A percentile compares a stretch with the other conserved stretches of the same genome.
These are phyloP conservation scores for Tetrapyrgos nigripes DNA, from an alignment of 1,284 basidiomycete genomes.

Conservation along the genomic window DNA sequence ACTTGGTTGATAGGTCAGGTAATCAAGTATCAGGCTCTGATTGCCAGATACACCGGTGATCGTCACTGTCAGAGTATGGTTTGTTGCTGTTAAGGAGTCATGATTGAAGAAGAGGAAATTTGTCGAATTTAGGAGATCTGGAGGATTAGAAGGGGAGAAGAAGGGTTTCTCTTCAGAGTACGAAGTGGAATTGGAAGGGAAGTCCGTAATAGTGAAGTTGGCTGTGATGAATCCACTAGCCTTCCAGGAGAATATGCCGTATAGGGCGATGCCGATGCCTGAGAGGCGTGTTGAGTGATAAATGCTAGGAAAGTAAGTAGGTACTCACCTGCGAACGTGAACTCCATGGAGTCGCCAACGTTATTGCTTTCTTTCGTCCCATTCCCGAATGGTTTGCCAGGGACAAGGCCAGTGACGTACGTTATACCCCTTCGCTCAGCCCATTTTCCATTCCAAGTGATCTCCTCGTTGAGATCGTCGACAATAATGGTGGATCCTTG, in stretches of 20 bases:
- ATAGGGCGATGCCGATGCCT: slow-evolving; percentile 6
- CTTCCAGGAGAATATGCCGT: slow-evolving; percentile 6
- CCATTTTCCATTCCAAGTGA: slow-evolving; percentile 1
- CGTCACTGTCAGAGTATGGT: slow-evolving; percentile 5
- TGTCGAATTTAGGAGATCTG: not conserved
- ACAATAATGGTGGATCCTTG: slow-evolving; percentile 3
- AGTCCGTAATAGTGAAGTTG: not conserved
- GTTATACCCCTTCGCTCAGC: not conserved
- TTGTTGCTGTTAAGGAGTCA: not conserved
- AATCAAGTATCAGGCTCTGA: slow-evolving; percentile 6
- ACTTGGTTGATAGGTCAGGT: slow-evolving; percentile 2
- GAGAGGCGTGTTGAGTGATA: not conserved
- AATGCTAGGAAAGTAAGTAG: not conserved
- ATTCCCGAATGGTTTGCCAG: slow-evolving; percentile 6
- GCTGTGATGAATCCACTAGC: not conserved
- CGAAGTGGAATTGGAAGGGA: not conserved
- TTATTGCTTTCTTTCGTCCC: not conserved
- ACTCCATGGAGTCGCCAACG: not conserved
- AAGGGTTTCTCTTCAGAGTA: not conserved
- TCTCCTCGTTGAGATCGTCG: slow-evolving; percentile 3
- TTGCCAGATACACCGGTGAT: not conserved
- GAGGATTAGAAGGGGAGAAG: not conserved
- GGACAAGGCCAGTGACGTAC: not conserved
- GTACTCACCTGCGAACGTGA: slow-evolving; percentile 5
- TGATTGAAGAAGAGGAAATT: not conserved